Evolutionary conservation across 441 rosid genomes (phyloP), one percentile per base, ranked within the genome.

Genomic region (Flueggea neowawraea): DNA sequence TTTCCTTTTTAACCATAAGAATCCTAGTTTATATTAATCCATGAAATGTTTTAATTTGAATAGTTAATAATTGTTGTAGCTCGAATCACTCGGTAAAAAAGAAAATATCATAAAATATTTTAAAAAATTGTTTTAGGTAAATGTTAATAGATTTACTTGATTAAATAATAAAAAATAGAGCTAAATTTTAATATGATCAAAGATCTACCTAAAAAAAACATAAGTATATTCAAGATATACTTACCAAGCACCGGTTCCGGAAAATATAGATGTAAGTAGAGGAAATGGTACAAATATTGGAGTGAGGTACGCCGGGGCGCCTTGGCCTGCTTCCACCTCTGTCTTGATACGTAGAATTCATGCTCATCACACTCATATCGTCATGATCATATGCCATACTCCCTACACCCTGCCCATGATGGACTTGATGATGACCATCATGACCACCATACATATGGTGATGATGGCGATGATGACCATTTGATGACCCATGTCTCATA

Each of bases 301-400:
- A 78, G 76, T 87, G 90, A 53, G 93, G 93, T 61, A 84, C 78
- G 55, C 90, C 93, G 0, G 90, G 79, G 2, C 87, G 80, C 45
- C 82, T 81, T 58, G 53, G 2, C 61, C 67, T 57, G 56, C 63
- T 57, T 57, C 79, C 75, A 10, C 67, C 79, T 64, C 60, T 67
- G 31, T 71, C 76, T 36, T 47, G 61, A 63, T 64, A 72, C 36
- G 16, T 52, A 2, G 84, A 78, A 49, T 70, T 76, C 80, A 60
- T 73, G 77, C 80, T 76, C 75, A 57, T 69, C 15, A 67, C 63
- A 52, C 79, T 84, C 32, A 31, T 56, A 61, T 78, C 83, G 41
- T 77, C 80, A 66, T 62, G 68, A 58, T 60, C 22, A 16, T 41
- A 32, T 14, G 39, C 33, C 41, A 36, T 36, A 49, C 9, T 31